These are phyloP conservation scores for Sclerospora graminicola DNA, from an alignment of 352 stramenopile species.

Conservation along the genomic window DNA sequence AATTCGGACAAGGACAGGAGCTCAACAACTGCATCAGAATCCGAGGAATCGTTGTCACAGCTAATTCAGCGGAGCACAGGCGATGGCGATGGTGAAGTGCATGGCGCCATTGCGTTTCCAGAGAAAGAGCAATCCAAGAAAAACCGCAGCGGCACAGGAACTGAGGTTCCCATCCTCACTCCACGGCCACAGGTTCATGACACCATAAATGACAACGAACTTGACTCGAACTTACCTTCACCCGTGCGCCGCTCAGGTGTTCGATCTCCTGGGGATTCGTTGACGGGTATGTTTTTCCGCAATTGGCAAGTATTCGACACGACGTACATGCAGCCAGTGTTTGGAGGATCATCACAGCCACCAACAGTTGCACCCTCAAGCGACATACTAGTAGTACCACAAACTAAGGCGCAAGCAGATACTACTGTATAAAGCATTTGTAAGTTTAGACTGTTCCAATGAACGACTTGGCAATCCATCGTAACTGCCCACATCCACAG, in stretches of 20 bases:
- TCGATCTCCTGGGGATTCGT: constrained; percentile 29
- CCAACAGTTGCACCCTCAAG: constrained; percentile 1
- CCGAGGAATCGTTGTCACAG: constrained; percentile 18
- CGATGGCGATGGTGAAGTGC: constrained; percentile 31
- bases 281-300: constrained; percentile 56
- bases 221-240: constrained; percentile 16
- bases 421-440: too few relatives aligned
- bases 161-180: constrained; percentile 40
- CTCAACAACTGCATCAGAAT: constrained; percentile 21
- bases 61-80: constrained; percentile 32
- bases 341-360: constrained; percentile 46
- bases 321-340: constrained; percentile 74
- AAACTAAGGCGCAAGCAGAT: too few relatives aligned
- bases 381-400: too few relatives aligned
- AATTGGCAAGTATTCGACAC: constrained; percentile 72
- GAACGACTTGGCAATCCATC: too few relatives aligned
- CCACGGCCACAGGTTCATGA: constrained; percentile 65
- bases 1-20: constrained; percentile 33
- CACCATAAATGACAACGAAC: constrained; percentile 35
- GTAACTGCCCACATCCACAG: too few relatives aligned
- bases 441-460: too few relatives aligned
- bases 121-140: constrained; percentile 18
- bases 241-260: constrained; percentile 10
- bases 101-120: constrained; percentile 19
- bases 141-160: constrained; percentile 15